Conservation (phyloP, 2,329 filamentous ascomycete species). For the Colletotrichum sp. region DNA sequence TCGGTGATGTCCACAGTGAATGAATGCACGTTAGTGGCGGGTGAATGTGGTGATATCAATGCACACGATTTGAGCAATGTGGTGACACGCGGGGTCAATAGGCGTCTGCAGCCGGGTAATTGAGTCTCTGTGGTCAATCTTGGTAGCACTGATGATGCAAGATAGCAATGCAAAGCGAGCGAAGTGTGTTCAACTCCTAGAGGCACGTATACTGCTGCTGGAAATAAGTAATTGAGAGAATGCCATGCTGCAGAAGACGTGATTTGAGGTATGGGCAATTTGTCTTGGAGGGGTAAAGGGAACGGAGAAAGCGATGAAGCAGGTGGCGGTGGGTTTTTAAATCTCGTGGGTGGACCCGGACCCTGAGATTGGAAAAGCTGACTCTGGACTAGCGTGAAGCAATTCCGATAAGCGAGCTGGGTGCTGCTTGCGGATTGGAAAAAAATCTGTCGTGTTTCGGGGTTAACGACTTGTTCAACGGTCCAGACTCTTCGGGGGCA, state of each 20-base stretch:
- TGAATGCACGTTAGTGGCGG: neutral
- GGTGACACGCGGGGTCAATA: neutral
- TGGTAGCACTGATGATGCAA: neutral
- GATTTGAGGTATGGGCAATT: neutral
- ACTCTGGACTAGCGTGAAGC: constrained; percentile 13
- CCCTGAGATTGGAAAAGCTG: neutral
- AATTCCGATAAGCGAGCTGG: neutral
- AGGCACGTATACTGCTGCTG: neutral
- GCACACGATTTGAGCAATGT: neutral
- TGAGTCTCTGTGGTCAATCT: neutral
- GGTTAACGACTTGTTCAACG: neutral
- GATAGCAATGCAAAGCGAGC: neutral
- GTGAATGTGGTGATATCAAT: neutral
- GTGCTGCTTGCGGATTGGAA: neutral
- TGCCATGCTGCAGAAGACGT: neutral
- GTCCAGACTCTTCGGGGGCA: neutral
- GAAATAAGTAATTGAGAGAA: neutral
- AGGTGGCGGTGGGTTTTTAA: neutral
- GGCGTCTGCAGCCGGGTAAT: neutral
- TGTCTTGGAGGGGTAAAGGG: neutral
- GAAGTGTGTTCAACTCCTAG: neutral
- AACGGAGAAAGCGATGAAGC: neutral
- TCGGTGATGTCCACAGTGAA: neutral
- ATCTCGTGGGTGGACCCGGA: constrained; percentile 1
- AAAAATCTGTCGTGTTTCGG: neutral